A percentile compares a stretch with the other conserved stretches of the same genome.
Conservation (phyloP, 441 rosid genomes). For the Rhodomyrtus psidioides region DNA sequence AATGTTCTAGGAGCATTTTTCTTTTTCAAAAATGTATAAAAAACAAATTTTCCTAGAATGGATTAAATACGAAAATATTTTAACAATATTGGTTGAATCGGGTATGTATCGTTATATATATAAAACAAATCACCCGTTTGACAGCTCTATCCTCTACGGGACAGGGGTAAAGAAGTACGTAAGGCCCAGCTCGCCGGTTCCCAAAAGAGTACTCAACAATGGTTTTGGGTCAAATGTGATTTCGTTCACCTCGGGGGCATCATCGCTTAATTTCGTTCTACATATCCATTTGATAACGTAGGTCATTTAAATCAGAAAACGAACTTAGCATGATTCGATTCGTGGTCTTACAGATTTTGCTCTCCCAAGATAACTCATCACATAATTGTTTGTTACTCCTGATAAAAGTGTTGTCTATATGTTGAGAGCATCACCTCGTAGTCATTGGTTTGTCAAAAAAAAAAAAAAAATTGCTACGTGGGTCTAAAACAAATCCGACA, state of each 20-base stretch:
- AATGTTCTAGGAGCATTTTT: too few species aligned
- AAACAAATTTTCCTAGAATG: too few species aligned
- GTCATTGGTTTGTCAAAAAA: neutral
- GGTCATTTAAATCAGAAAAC: neutral
- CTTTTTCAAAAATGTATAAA: too few species aligned
- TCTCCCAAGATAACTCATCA: neutral
- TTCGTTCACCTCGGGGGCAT: neutral
- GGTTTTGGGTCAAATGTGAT: neutral
- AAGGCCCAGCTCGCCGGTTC: neutral
- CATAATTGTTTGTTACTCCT: neutral
- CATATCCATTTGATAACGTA: neutral
- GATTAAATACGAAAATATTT: too few species aligned
- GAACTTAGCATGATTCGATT: neutral
- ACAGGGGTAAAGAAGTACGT: neutral
- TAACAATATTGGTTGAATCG: too few species aligned
- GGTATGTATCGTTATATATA: too few species aligned
- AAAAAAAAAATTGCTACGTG: neutral
- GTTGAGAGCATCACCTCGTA: neutral
- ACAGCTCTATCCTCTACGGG: neutral
- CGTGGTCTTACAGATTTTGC: neutral
- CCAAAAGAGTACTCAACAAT: neutral
- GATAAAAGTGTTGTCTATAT: neutral
- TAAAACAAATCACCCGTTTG: too few species aligned
- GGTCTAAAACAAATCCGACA: too few species aligned
- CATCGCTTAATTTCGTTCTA: neutral